Evolutionary conservation across 2,329 filamentous ascomycete genomes (phyloP).

Genomic region (Sporothrix brasiliensis): DNA sequence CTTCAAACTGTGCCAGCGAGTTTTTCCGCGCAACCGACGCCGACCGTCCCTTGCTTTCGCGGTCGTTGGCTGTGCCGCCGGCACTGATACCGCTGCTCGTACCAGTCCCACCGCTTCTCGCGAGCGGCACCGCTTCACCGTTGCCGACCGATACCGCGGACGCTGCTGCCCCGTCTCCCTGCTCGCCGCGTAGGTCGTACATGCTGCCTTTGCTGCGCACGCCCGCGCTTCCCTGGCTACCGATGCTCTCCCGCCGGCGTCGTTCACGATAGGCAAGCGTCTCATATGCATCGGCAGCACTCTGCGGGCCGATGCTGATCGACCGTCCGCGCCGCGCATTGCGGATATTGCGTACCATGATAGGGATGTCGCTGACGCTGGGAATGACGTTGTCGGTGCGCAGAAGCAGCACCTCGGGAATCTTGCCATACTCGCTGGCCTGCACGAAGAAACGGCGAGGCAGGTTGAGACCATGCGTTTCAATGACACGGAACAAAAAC

Average conservation of each 20-base stretch:
- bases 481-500: constrained; percentile 83
- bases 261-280: constrained; percentile 85
- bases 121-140: neutral
- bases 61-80: constrained; percentile 37
- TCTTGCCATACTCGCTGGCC: constrained; percentile 85
- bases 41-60: constrained; percentile 46
- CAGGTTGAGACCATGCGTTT: constrained; percentile 75
- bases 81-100: constrained; percentile 37
- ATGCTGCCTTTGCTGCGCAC: constrained; percentile 51
- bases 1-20: constrained; percentile 66
- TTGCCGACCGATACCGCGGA: neutral
- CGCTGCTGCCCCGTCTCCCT: constrained; percentile 36
- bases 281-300: constrained; percentile 94
- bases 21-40: constrained; percentile 52
- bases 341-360: constrained; percentile 78
- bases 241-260: constrained; percentile 57
- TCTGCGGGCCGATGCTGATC: constrained; percentile 90
- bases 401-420: constrained; percentile 71
- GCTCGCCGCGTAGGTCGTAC: constrained; percentile 47
- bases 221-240: constrained; percentile 51
- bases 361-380: constrained; percentile 81
- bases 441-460: constrained; percentile 90
- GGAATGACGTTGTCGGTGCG: constrained; percentile 83
- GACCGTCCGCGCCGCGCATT: constrained; percentile 68
- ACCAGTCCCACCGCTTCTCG: neutral